Percentiles rank a stretch among this genome's conserved stretches.
Conservation (phyloP, 352 stramenopile genomes). For the Globisporangium iwayamae region DNA sequence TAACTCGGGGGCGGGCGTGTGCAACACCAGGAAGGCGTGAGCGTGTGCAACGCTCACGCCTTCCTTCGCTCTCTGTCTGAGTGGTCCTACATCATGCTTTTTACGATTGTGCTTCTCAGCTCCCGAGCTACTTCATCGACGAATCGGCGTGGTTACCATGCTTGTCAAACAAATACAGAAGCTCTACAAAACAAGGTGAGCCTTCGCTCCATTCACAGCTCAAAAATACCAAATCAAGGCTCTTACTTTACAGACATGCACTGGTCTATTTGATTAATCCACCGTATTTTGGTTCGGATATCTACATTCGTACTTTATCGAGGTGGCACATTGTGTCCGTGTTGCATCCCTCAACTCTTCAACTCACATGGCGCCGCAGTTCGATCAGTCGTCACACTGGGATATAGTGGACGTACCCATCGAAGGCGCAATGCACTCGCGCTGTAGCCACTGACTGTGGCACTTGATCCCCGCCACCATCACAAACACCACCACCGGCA, state of each 20-base stretch:
- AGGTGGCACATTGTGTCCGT: conserved; percentile 4
- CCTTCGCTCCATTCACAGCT: too few relatives aligned
- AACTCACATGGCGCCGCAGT: background rate
- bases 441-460: too few relatives aligned
- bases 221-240: background rate
- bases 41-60: too few relatives aligned
- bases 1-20: too few relatives aligned
- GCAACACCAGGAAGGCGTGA: too few relatives aligned
- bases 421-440: conserved; percentile 17
- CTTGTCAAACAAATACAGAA: background rate
- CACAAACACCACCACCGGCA: too few relatives aligned
- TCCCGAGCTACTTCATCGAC: background rate
- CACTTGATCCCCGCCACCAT: background rate
- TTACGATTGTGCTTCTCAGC: too few relatives aligned
- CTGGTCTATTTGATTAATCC: too few relatives aligned
- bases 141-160: background rate
- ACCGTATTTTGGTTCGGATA: background rate
- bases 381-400: conserved; percentile 6
- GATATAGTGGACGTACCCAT: conserved; percentile 10
- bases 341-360: background rate
- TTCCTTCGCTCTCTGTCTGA: background rate
- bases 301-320: background rate
- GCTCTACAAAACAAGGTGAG: background rate
- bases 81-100: too few relatives aligned
- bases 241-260: too few relatives aligned